Base-by-base conservation (phyloP, 2,329 filamentous ascomycete genomes). In the Ophiosphaerella herpotricha region DNA sequence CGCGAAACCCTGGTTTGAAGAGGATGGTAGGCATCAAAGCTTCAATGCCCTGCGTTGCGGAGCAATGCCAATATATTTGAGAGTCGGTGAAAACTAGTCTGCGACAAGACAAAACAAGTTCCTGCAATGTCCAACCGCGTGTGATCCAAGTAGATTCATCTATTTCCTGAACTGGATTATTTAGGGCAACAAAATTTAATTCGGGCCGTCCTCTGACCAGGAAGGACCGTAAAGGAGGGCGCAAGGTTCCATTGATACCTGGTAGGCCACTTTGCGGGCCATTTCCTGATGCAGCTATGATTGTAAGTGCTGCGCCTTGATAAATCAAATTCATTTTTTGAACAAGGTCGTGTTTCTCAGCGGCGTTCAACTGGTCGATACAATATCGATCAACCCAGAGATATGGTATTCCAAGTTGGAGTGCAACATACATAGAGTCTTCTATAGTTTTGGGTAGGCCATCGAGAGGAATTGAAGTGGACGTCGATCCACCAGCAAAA, bases 261-360 rank as follows among this genome's bases (percentile, higher is more conserved):
- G 41, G 47, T 12, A 50, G 41, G 14, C 47, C 41, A 13, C 36
- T 16, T 16, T 14, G 13, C 9, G 47, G n/a, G 8, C 26, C 39
- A 6, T 46, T n/a, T 13, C 46, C 41, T 4, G 42, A 46, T 2
- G 46, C 39, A 12, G 53, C 50, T 7, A 56, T 37, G 9, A 53
- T 53, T 8, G 53, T 56, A 12, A 50, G 5, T 9, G 36, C 13
- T n/a, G 50, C 53, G 12, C 39, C 26, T 2, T 37, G 16, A 29
- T 53, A 56, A 18, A 56, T 53, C 5, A 16, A 5, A 21, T 40
- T 43, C 50, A 56, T 56, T 16, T 53, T 37, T 11, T 35, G 33
- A 29, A 53, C 44, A n/a, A 39, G 39, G 35, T 13, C 4, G n/a
- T 43, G 33, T 36, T 43, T 43, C 5, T 49, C 46, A 3, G 13